Percentiles rank a stretch among this genome's conserved stretches.
These are phyloP conservation scores for Trichosanthes cucumerina DNA, from an alignment of 306 rosid species.

Conservation along the genomic window DNA sequence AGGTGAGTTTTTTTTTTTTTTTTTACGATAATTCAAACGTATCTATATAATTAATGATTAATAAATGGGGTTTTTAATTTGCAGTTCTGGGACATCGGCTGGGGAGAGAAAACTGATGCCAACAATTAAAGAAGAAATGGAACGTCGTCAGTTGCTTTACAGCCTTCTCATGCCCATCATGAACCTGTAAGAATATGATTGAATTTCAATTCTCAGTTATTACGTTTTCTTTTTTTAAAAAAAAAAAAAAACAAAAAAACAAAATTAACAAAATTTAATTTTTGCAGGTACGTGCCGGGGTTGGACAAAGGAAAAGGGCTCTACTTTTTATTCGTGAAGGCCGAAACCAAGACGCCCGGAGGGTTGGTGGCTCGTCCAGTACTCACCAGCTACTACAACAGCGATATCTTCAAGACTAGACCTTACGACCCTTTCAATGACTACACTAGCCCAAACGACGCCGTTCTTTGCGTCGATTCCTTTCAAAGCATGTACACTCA, in stretches of 20 bases:
- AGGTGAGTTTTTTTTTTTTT: slow-evolving; percentile 44
- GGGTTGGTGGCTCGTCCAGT: slow-evolving; percentile 87
- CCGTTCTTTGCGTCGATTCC: slow-evolving; percentile 64
- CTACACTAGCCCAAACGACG: slow-evolving; percentile 72
- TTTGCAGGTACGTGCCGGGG: slow-evolving; percentile 50
- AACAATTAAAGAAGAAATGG: slow-evolving; percentile 58
- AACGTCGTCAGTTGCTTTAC: slow-evolving; percentile 68
- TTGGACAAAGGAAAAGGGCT: slow-evolving; percentile 89
- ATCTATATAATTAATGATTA: no score
- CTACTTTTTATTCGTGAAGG: slow-evolving; percentile 65
- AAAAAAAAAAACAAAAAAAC: no score
- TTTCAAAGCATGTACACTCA: slow-evolving; percentile 90
- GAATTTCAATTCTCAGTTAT: not conserved
- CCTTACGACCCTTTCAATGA: slow-evolving; percentile 74
- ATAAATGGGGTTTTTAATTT: not conserved
- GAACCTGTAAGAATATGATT: slow-evolving; percentile 40
- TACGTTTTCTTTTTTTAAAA: no score
- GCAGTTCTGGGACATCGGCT: slow-evolving; percentile 93
- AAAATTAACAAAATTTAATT: not conserved
- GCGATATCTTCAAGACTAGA: slow-evolving; percentile 67
- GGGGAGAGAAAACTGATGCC: slow-evolving; percentile 93
- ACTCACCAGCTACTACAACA: slow-evolving; percentile 82
- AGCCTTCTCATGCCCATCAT: slow-evolving; percentile 86
- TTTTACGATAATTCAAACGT: no score
- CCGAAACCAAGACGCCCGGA: slow-evolving; percentile 65